These are phyloP conservation scores for Beauveria sp. DNA, from an alignment of 2,329 filamentous ascomycete species.

Conservation along the genomic window DNA sequence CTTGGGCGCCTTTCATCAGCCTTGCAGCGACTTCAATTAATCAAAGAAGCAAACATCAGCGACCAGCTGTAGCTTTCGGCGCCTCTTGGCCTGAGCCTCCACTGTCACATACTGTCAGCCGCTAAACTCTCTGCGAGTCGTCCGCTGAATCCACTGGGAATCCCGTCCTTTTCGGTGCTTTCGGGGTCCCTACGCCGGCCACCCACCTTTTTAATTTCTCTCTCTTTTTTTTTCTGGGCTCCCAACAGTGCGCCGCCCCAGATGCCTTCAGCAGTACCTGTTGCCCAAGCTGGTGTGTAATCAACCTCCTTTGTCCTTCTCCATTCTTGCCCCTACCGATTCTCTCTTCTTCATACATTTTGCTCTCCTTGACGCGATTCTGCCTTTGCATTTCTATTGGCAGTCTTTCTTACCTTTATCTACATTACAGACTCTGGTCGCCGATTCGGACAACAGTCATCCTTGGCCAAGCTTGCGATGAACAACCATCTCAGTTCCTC, in stretches of 20 bases:
- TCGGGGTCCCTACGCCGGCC: slow-evolving; percentile 2
- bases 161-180: neutral
- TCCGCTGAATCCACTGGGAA: neutral
- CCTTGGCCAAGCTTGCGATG: slow-evolving; percentile 38
- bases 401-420: slow-evolving; percentile 10
- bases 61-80: too few relatives aligned
- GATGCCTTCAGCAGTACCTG: slow-evolving; percentile 8
- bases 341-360: neutral
- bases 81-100: neutral
- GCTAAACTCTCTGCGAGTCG: neutral
- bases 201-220: neutral
- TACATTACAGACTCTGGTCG: slow-evolving; percentile 22
- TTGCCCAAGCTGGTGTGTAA: slow-evolving; percentile 11
- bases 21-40: too few relatives aligned
- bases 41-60: too few relatives aligned
- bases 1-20: too few relatives aligned
- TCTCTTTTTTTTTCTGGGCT: neutral
- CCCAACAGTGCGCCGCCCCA: neutral
- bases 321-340: neutral
- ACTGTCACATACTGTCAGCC: neutral
- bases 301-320: neutral
- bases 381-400: slow-evolving; percentile 2
- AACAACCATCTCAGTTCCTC: slow-evolving; percentile 31
- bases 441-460: slow-evolving; percentile 33
- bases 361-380: slow-evolving; percentile 1